A percentile compares a stretch with the other conserved stretches of the same genome.
Conservation (phyloP, 176 grass and related monocot genomes). For the Carex myosuroides region DNA sequence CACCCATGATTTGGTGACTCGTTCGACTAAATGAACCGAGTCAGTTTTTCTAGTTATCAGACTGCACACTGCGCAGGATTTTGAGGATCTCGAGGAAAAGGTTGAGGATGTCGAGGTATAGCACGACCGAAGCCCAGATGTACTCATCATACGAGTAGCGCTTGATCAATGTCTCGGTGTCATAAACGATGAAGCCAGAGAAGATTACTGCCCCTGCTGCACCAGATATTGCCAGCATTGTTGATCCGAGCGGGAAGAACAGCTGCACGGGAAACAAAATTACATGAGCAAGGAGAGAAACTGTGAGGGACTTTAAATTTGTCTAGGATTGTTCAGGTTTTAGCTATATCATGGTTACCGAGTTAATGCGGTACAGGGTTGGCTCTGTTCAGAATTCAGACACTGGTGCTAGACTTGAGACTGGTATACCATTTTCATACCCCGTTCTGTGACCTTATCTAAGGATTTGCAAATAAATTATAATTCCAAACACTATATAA, state of each 20-base stretch:
- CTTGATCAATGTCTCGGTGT: constrained; percentile 86
- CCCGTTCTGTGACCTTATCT: not conserved
- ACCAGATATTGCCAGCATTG: constrained; percentile 55
- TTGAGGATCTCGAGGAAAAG: constrained; percentile 83
- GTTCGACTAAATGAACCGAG: not conserved
- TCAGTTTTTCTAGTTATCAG: constrained; percentile 36
- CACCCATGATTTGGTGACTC: not conserved
- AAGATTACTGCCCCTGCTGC: constrained; percentile 84
- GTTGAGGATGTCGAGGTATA: constrained; percentile 98
- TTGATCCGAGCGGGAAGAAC: constrained; percentile 84
- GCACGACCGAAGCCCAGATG: constrained; percentile 93
- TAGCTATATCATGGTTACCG: not conserved
- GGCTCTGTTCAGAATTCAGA: not conserved
- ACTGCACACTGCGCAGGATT: constrained; percentile 75
- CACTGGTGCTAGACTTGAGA: not conserved
- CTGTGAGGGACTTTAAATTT: not conserved
- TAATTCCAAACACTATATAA: not conserved
- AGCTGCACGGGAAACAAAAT: constrained; percentile 38
- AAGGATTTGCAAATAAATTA: not conserved
- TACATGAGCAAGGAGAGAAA: not conserved
- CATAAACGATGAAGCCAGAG: constrained; percentile 84
- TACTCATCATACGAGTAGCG: constrained; percentile 95
- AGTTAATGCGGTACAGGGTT: not conserved
- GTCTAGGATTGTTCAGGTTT: too few species aligned
- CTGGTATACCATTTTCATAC: not conserved